These are phyloP conservation scores for Arthrobotrys sinensis DNA, from an alignment of 2,329 filamentous ascomycete genomes.

Conservation along the genomic window DNA sequence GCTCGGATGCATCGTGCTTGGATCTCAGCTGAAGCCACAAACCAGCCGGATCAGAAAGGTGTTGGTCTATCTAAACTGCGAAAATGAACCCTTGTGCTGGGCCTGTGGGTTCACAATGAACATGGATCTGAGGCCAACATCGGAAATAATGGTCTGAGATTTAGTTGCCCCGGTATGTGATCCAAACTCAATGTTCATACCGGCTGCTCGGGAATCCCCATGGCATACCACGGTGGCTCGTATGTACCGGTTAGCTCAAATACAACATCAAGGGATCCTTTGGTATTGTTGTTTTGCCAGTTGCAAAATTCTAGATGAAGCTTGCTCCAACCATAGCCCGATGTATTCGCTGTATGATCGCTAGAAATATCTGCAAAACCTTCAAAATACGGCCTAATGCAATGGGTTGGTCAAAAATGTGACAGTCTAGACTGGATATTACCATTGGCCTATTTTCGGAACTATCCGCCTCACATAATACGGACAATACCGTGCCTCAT, in stretches of 20 bases:
- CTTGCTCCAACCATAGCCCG: not conserved
- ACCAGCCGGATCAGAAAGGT: conserved; percentile 10
- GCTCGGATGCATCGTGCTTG: conserved; percentile 14
- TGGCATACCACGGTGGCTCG: conserved; percentile 17
- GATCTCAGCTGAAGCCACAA: conserved; percentile 41
- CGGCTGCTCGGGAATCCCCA: conserved; percentile 6
- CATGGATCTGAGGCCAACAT: conserved; percentile 9
- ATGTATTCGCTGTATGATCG: not conserved
- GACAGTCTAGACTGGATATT: not conserved
- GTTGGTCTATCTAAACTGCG: conserved; percentile 15
- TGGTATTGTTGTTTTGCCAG: not conserved
- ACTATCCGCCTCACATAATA: not conserved
- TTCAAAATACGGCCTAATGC: not conserved
- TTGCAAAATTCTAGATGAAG: not conserved
- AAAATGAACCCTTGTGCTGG: conserved; percentile 35
- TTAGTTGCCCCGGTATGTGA: conserved; percentile 10
- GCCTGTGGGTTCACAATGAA: conserved; percentile 11
- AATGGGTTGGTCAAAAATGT: not conserved
- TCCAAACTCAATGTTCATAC: not conserved
- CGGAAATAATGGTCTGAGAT: conserved; percentile 21
- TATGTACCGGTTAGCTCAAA: not conserved
- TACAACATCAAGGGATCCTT: conserved; percentile 6
- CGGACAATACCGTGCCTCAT: conserved; percentile 10
- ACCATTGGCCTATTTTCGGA: conserved; percentile 6
- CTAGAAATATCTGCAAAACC: not conserved